Conservation (phyloP, 306 rosid species). For the Prosopis cineraria region DNA sequence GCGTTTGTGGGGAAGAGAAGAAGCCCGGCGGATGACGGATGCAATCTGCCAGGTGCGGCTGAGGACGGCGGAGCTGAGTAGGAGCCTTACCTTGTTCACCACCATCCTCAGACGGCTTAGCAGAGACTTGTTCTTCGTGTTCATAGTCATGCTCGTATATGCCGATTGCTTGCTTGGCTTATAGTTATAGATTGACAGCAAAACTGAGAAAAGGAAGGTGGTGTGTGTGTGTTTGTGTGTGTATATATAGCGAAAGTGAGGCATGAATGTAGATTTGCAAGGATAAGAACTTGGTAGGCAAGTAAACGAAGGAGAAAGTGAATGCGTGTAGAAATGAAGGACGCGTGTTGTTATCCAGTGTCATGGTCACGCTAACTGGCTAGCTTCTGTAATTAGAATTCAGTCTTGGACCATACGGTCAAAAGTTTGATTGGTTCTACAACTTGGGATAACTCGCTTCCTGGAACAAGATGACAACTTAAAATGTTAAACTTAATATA, state of each 20-base stretch:
- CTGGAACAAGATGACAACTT: not conserved
- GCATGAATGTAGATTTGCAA: not conserved
- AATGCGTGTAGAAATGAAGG: constrained; percentile 32
- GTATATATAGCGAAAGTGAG: constrained; percentile 2
- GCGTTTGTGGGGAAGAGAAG: constrained; percentile 30
- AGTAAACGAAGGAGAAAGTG: constrained; percentile 22
- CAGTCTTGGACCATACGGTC: not conserved
- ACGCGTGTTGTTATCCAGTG: constrained; percentile 22
- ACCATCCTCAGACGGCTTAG: constrained; percentile 56
- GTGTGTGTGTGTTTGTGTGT: not conserved
- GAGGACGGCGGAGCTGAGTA: constrained; percentile 51
- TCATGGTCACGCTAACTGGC: too few species aligned
- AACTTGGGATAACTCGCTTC: too few species aligned
- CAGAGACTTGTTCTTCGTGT: constrained; percentile 25
- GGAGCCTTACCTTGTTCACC: constrained; percentile 57
- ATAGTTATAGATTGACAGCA: not conserved
- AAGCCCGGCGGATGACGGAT: constrained; percentile 41
- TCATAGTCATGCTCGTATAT: not conserved
- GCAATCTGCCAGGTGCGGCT: constrained; percentile 56
- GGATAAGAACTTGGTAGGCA: not conserved
- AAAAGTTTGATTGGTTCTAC: not conserved
- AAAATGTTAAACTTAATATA: not conserved
- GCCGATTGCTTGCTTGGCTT: not conserved
- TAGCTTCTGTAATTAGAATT: not conserved
- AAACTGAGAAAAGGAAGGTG: not conserved